A percentile compares a stretch with the other conserved stretches of the same genome.
phyloP scores from a whole-genome alignment of 306 rosid genomes.

The Glycine tomentella region DNA sequence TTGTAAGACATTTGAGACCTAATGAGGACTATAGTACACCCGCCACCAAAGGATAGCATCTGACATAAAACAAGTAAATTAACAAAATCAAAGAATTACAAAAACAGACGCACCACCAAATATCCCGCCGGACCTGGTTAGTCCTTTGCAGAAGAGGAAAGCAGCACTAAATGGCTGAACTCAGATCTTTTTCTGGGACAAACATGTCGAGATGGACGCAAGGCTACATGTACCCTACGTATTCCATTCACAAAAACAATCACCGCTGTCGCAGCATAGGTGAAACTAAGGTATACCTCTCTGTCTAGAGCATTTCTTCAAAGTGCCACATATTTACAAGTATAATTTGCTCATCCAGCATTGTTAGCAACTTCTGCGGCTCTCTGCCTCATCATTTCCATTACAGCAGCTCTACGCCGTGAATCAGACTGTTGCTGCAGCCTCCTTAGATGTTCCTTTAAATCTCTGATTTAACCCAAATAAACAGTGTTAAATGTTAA shows the following conservation, averaged over 20 bases:
- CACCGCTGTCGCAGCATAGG: constrained; percentile 47
- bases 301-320: constrained; percentile 45
- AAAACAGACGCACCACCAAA: constrained; percentile 43
- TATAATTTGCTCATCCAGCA: constrained; percentile 61
- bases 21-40: constrained; percentile 64
- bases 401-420: constrained; percentile 95
- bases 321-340: constrained; percentile 51
- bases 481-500: constrained; percentile 25
- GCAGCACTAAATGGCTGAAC: constrained; percentile 44
- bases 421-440: constrained; percentile 98
- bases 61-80: constrained; percentile 50
- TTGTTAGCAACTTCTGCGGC: constrained; percentile 94
- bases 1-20: constrained; percentile 52
- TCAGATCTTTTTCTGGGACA: constrained; percentile 39
- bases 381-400: constrained; percentile 99
- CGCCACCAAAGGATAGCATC: constrained; percentile 57
- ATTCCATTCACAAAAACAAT: constrained; percentile 47
- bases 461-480: constrained; percentile 70
- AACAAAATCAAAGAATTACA: constrained; percentile 70
- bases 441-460: constrained; percentile 92
- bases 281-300: constrained; percentile 45
- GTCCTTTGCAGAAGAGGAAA: constrained; percentile 55
- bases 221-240: constrained; percentile 50
- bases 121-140: constrained; percentile 49
- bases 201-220: constrained; percentile 42